Evolutionary conservation across 768 basidiomycete species (phyloP), one percentile per base, ranked within the genome.

Genomic region (Amanita molliuscula): DNA sequence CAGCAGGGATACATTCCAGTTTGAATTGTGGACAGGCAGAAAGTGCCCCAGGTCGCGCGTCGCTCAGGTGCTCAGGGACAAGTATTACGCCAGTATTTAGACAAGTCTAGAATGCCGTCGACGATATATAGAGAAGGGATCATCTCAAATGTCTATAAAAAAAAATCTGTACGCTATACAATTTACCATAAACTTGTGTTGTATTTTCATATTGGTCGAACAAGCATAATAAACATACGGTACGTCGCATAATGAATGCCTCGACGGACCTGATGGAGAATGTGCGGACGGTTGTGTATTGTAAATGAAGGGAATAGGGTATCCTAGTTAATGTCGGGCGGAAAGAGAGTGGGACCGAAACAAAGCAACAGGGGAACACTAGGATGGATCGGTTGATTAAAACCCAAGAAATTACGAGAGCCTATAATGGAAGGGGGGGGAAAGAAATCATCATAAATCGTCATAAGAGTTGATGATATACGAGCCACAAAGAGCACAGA

Each of bases 1-100:
- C 86, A 92, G 69, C 93, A 96, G 61, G 93, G 88, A 1, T 92
- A 81, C 63, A 77, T 76, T 76, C 40, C 92, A 94, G 63, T 91
- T 90, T 61, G 77, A 82, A 66, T 58, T 76, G 36, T 93, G 91
- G 90, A 93, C 86, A 0, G 82, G 81, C 16, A 72, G 82, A 42
- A 61, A 58, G 50, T 83, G 79, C 54, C 84, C 86, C 10, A 67
- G 60, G 59, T 58, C 55, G 2, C 58, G 57, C 1, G 77, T 83
- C 36, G 66, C 71, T 38, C 65, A 69, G 47, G 63, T 56, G 38
- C 82, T 84, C 18, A 70, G 71, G 68, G 67, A 65, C 44, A 65
- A 59, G 51, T 82, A 82, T 49, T 36, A 56, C 33, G 49, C 51
- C 4, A 47, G 21, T 13, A 26, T 18, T 4, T 52, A 46, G 33